phyloP scores from a whole-genome alignment of 2,329 filamentous ascomycete species.

The Nectriaceae sp. region DNA sequence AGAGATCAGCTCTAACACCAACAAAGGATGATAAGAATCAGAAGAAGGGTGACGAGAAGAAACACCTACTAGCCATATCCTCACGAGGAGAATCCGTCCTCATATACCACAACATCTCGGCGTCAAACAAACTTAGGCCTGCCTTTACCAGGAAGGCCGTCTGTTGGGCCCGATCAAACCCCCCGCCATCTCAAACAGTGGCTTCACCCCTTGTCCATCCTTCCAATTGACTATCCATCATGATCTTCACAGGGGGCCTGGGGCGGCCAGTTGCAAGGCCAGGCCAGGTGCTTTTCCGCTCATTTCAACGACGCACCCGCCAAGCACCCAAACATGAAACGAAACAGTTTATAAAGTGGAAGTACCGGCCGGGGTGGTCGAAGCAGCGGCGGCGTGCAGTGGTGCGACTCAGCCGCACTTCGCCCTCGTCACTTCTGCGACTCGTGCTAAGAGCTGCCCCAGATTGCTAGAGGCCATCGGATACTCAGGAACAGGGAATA shows the following conservation, averaged over 20 bases:
- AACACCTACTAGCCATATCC: too few species aligned
- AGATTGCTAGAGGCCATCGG: too few species aligned
- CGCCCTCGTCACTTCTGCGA: slow-evolving; percentile 6
- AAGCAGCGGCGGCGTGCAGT: slow-evolving; percentile 15
- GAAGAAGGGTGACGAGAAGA: background rate
- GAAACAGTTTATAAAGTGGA: background rate
- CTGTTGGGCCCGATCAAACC: slow-evolving; percentile 11
- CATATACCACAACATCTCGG: background rate
- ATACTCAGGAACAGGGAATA: too few species aligned
- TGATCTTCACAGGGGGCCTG: too few species aligned
- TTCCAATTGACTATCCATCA: slow-evolving; percentile 1
- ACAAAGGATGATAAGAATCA: slow-evolving; percentile 4
- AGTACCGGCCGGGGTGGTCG: background rate
- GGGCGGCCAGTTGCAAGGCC: background rate
- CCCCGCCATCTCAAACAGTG: slow-evolving; percentile 23
- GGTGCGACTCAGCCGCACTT: slow-evolving; percentile 14
- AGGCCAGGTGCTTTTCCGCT: too few species aligned
- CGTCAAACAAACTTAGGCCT: background rate
- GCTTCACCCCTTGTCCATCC: slow-evolving; percentile 18
- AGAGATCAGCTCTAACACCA: slow-evolving; percentile 6
- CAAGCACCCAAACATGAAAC: slow-evolving; percentile 1
- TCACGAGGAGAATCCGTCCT: background rate
- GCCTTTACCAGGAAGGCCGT: background rate
- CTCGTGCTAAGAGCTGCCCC: too few species aligned
- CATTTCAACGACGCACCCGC: too few species aligned